Evolutionary conservation across 2,329 filamentous ascomycete species (phyloP), one percentile per base, ranked within the genome.

Genomic region (Pseudogymnoascus sp.): DNA sequence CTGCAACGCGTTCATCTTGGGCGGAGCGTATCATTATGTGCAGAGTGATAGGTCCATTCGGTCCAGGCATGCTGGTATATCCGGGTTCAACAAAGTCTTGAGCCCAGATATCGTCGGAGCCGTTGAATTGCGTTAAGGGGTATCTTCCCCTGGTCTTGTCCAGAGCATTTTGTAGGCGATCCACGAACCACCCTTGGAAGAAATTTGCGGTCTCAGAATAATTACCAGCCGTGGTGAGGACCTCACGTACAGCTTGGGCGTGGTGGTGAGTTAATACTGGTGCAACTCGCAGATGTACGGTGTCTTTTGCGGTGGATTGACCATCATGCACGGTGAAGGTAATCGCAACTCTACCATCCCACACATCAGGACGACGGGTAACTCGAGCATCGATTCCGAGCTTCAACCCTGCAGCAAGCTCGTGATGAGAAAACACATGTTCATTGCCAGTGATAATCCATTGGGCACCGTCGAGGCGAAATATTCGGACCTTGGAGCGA

Each of bases 1-100:
- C 76, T 0, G 68, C 69, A 0, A 62, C 37, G 0, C 75, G 72
- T 0, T 59, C 63, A 5, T 66, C 66, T 56, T 56, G 50, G 3
- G 50, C 26, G n/a, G 26, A 33, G 10, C 50, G 50, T 3, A 56
- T 56, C 50, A 56, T 56, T 13, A 56, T 4, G 2, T 33, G 50
- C 3, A 56, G n/a, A n/a, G 11, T 2, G 9, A 33, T 61, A 75
- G 74, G 66, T 0, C 75, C 73, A 4, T 73, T 17, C 0, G 75
- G 73, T 0, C 75, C 75, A 0, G 76, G 76, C 64, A 78, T 77
- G 60, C 72, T 76, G 3, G 69, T 68, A 63, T 76, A 78, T 1
- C 68, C 76, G 0, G 76, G 72, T 65, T 78, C 75, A 29, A 78
- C 64, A 38, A 75, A 72, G 62, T 79, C 76, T 64, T 78, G 76